These are phyloP conservation scores for Chrysoporthe puriensis DNA, from an alignment of 2,329 filamentous ascomycete species.

Conservation along the genomic window DNA sequence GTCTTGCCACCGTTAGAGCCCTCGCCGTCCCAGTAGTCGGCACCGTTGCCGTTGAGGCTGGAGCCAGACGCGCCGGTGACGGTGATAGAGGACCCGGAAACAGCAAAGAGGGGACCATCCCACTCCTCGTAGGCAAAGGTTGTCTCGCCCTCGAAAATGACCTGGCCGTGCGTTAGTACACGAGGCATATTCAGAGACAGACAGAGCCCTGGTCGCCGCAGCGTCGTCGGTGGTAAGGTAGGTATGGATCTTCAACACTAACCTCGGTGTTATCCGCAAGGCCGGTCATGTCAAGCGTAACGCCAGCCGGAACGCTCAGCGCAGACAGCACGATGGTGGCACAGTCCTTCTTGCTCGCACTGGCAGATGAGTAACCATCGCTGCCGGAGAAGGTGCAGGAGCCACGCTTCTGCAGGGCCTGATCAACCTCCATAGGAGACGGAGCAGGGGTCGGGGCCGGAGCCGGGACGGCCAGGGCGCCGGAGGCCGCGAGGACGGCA, in stretches of 20 bases:
- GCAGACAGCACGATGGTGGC: slow-evolving; percentile 54
- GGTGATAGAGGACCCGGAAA: slow-evolving; percentile 59
- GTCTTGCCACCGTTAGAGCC: slow-evolving; percentile 62
- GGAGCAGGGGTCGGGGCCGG: slow-evolving; percentile 20
- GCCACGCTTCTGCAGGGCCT: slow-evolving; percentile 14
- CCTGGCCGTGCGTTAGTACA: slow-evolving; percentile 32
- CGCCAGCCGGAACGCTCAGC: slow-evolving; percentile 59
- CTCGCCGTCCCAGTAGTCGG: slow-evolving; percentile 62
- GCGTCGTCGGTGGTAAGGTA: no score
- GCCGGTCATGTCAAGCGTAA: slow-evolving; percentile 60
- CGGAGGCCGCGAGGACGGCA: slow-evolving; percentile 26
- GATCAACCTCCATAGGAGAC: slow-evolving; percentile 29
- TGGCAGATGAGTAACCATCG: slow-evolving; percentile 43
- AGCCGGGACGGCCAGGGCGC: slow-evolving; percentile 21
- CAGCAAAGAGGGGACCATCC: slow-evolving; percentile 63
- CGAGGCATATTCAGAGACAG: slow-evolving; percentile 28
- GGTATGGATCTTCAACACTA: no score
- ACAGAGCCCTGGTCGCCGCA: slow-evolving; percentile 37
- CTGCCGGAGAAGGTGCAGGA: slow-evolving; percentile 60
- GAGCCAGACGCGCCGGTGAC: slow-evolving; percentile 55
- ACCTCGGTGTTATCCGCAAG: slow-evolving; percentile 44
- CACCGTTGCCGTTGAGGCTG: slow-evolving; percentile 58
- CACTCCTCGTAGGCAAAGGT: slow-evolving; percentile 69
- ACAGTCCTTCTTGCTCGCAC: slow-evolving; percentile 53
- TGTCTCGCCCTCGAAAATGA: slow-evolving; percentile 67